Conservation (phyloP, 805 yeast genomes). For the Myxozyma neotropica region DNA sequence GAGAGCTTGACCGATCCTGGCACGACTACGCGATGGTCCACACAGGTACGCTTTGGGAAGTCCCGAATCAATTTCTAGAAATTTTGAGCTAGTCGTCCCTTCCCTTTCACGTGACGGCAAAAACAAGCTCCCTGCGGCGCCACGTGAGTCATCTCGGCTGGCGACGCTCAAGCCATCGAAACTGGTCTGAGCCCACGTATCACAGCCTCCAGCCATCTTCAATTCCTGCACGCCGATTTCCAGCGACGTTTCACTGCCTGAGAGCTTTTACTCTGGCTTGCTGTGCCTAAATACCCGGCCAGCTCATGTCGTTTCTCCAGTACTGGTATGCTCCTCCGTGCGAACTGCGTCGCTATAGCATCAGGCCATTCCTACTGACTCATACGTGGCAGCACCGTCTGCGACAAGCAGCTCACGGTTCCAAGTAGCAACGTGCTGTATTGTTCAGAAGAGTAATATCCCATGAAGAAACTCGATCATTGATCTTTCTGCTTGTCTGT, state of each 20-base stretch:
- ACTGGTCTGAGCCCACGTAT: not conserved
- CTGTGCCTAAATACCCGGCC: no score
- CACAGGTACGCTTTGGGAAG: no score
- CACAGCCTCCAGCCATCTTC: not conserved
- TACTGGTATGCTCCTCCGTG: conserved; percentile 20
- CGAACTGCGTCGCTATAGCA: no score
- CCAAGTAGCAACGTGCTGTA: conserved; percentile 19
- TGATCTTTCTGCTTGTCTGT: not conserved
- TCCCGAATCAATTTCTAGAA: no score
- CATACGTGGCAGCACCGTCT: conserved; percentile 16
- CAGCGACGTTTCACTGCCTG: no score
- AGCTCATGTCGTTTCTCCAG: conserved; percentile 24
- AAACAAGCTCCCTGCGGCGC: not conserved
- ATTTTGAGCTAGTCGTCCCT: no score
- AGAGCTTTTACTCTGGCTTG: no score
- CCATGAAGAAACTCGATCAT: no score
- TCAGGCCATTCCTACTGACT: not conserved
- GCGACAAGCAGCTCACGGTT: conserved; percentile 24
- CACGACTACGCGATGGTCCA: no score
- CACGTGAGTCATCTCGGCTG: conserved; percentile 13
- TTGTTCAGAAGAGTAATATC: conserved; percentile 21
- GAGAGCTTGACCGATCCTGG: no score
- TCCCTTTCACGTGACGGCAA: not conserved
- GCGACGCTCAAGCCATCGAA: not conserved
- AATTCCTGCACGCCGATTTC: no score